These are phyloP conservation scores for Endocalyx cinctus DNA, from an alignment of 2,329 filamentous ascomycete genomes.

Conservation along the genomic window DNA sequence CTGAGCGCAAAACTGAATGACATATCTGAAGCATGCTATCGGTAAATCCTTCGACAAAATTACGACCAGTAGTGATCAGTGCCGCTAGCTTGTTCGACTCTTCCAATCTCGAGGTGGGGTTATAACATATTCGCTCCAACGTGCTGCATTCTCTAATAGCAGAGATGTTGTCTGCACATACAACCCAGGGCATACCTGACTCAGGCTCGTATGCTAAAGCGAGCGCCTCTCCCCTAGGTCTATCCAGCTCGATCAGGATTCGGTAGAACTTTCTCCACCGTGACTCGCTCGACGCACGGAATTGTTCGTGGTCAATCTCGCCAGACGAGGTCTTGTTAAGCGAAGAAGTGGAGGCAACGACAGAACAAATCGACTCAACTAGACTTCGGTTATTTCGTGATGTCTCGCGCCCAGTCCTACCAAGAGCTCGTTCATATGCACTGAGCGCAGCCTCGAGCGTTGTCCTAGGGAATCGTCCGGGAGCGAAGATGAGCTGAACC, in stretches of 20 bases:
- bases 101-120: constrained; percentile 53
- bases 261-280: constrained; percentile 92
- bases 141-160: constrained; percentile 75
- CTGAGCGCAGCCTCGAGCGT: constrained; percentile 79
- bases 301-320: constrained; percentile 70
- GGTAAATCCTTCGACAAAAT: constrained; percentile 67
- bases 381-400: constrained; percentile 51
- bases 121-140: constrained; percentile 72
- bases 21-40: constrained; percentile 65
- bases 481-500: constrained; percentile 77
- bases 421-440: constrained; percentile 69
- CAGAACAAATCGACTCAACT: constrained; percentile 70
- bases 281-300: constrained; percentile 66
- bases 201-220: constrained; percentile 70
- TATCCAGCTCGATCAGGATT: constrained; percentile 79
- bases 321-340: constrained; percentile 58
- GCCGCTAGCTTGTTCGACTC: constrained; percentile 43
- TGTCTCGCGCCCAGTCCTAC: constrained; percentile 33
- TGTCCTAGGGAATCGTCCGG: constrained; percentile 73
- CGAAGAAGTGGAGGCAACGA: constrained; percentile 65
- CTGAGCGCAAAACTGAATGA: constrained; percentile 61
- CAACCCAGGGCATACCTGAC: constrained; percentile 72
- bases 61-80: constrained; percentile 64
- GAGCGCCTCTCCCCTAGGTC: constrained; percentile 76
- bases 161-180: constrained; percentile 77